These are phyloP conservation scores for Hsuehochloa calcarea DNA, from an alignment of 176 grass and related monocot genomes.

Conservation along the genomic window DNA sequence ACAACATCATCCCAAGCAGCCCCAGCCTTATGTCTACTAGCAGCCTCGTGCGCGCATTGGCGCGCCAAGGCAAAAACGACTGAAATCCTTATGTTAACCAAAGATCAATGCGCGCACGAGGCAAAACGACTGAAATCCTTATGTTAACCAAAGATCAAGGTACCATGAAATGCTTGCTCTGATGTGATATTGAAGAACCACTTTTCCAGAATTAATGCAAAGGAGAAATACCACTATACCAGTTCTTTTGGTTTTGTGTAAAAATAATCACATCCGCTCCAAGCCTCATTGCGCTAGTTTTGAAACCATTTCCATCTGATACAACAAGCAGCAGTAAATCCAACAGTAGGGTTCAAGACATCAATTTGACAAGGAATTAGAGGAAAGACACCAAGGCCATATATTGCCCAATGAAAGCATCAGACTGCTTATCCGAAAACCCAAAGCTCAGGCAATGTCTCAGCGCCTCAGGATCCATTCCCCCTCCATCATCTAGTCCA, in stretches of 20 bases:
- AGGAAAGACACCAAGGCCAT: conserved; percentile 32
- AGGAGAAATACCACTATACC: conserved; percentile 38
- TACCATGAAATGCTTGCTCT: conserved; percentile 21
- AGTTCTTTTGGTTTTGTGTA: conserved; percentile 67
- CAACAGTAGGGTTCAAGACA: conserved; percentile 23
- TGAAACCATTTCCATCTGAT: conserved; percentile 99
- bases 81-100: no score
- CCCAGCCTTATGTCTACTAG: no score
- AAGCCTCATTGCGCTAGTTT: conserved; percentile 98
- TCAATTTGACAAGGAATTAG: conserved; percentile 35
- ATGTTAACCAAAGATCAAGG: no score
- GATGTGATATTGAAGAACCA: conserved; percentile 17
- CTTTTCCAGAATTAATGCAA: neutral
- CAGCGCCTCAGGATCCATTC: conserved; percentile 81
- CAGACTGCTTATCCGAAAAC: conserved; percentile 95
- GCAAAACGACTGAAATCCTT: no score
- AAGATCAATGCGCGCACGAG: no score
- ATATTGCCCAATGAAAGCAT: conserved; percentile 93
- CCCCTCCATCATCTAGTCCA: conserved; percentile 89
- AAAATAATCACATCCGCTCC: conserved; percentile 96
- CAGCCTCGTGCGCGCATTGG: no score
- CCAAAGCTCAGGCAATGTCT: conserved; percentile 94
- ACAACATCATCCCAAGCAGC: no score
- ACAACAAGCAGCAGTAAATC: conserved; percentile 38
- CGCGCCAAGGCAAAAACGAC: no score